Percentiles rank a stretch among this genome's conserved stretches.
phyloP scores from a whole-genome alignment of 768 basidiomycete species.

The Lactarius akahatsu region DNA sequence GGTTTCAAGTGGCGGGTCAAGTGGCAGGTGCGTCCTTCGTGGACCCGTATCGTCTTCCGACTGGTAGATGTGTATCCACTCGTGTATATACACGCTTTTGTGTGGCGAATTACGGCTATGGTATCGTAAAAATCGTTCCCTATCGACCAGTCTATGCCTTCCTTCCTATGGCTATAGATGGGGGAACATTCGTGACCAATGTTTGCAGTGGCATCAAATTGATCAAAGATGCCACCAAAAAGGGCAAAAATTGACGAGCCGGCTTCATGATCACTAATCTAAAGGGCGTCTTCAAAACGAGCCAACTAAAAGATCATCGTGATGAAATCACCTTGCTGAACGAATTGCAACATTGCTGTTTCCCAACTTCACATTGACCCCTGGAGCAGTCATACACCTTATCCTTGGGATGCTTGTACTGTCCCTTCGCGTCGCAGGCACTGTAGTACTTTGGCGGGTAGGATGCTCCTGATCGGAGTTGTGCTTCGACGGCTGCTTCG shows the following conservation, averaged over 20 bases:
- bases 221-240: not conserved
- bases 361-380: not conserved
- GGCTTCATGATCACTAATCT: not conserved
- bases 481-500: slow-evolving; percentile 1
- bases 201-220: not conserved
- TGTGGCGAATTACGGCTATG: too few species aligned
- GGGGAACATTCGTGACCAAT: not conserved
- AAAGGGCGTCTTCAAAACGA: not conserved
- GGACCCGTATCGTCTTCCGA: too few species aligned
- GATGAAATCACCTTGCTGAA: not conserved
- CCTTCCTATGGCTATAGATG: too few species aligned
- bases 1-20: too few species aligned
- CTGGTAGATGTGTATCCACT: too few species aligned
- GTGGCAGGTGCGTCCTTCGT: too few species aligned
- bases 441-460: not conserved
- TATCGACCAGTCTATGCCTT: too few species aligned
- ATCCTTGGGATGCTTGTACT: not conserved
- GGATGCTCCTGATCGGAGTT: not conserved
- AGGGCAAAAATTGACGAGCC: not conserved
- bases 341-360: not conserved
- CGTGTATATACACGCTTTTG: too few species aligned
- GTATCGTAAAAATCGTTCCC: too few species aligned
- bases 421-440: not conserved
- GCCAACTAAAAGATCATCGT: not conserved
- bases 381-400: not conserved